Conservation (phyloP, 306 rosid genomes). For the Prunus mongolica region DNA sequence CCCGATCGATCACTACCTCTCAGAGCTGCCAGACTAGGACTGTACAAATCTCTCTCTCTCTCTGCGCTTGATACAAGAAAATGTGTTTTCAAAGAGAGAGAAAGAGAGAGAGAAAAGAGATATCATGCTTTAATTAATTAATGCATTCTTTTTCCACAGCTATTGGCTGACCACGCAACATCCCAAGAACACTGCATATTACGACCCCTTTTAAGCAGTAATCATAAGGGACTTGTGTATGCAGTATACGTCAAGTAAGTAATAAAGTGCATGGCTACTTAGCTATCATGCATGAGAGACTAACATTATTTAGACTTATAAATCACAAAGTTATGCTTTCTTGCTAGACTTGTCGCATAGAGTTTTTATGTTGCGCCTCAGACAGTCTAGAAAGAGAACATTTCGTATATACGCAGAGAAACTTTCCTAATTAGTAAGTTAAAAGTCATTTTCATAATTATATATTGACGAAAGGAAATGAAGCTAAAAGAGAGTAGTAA, state of each 20-base stretch:
- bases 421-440: not conserved
- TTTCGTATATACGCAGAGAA: not conserved
- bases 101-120: not conserved
- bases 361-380: too few species aligned
- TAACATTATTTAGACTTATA: not conserved
- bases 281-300: not conserved
- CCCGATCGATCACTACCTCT: not conserved
- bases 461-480: not conserved
- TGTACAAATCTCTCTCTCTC: not conserved
- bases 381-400: not conserved
- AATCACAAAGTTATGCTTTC: not conserved
- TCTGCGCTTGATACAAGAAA: conserved; percentile 8
- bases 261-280: not conserved
- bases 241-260: not conserved
- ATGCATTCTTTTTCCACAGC: conserved; percentile 29
- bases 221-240: not conserved
- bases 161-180: conserved; percentile 33
- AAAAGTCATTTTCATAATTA: not conserved
- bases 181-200: conserved; percentile 39
- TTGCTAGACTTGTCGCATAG: not conserved
- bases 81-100: conserved; percentile 3
- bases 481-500: not conserved
- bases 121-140: conserved; percentile 20
- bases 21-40: conserved; percentile 16
- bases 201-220: conserved; percentile 32